Evolutionary conservation across 1,139 yeast genomes (phyloP).

Genomic region (Kodamaea plutei): DNA sequence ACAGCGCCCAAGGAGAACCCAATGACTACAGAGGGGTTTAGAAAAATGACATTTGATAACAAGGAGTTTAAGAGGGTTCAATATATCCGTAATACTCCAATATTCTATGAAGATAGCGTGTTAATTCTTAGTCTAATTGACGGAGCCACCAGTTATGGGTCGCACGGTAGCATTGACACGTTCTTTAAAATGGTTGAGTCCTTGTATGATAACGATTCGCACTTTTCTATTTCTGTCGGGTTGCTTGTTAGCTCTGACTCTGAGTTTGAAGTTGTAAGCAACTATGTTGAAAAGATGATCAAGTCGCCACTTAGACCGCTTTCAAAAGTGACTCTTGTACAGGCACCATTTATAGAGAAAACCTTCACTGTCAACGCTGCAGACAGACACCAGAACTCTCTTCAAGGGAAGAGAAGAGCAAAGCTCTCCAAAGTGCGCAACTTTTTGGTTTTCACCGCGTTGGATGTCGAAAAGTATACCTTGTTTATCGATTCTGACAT

Average conservation of each 20-base stretch:
- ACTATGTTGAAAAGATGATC: constrained; percentile 6
- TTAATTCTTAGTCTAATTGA: constrained; percentile 21
- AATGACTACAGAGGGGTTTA: too few species aligned
- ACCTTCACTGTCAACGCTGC: constrained; percentile 18
- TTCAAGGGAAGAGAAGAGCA: constrained; percentile 32
- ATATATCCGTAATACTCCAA: too few species aligned
- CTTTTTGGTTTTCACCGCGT: constrained; percentile 27
- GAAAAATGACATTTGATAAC: too few species aligned
- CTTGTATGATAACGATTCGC: constrained; percentile 10
- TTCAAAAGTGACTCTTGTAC: constrained; percentile 22
- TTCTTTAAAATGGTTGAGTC: constrained; percentile 21
- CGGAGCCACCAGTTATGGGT: constrained; percentile 26
- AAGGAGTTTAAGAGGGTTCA: too few species aligned
- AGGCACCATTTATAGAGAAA: constrained; percentile 32
- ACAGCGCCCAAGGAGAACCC: too few species aligned
- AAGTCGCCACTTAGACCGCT: constrained; percentile 9
- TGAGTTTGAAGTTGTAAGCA: constrained; percentile 22
- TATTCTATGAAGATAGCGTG: constrained; percentile 2
- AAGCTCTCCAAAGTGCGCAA: constrained; percentile 34
- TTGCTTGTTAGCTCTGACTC: constrained; percentile 23
- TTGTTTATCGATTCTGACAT: constrained; percentile 47
- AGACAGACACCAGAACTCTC: constrained; percentile 26
- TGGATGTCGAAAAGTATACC: constrained; percentile 31
- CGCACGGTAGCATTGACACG: constrained; percentile 19
- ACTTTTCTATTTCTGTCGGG: constrained; percentile 25